Base-by-base conservation (phyloP, 179 eudicot species). In the Amaranthus tricolor region DNA sequence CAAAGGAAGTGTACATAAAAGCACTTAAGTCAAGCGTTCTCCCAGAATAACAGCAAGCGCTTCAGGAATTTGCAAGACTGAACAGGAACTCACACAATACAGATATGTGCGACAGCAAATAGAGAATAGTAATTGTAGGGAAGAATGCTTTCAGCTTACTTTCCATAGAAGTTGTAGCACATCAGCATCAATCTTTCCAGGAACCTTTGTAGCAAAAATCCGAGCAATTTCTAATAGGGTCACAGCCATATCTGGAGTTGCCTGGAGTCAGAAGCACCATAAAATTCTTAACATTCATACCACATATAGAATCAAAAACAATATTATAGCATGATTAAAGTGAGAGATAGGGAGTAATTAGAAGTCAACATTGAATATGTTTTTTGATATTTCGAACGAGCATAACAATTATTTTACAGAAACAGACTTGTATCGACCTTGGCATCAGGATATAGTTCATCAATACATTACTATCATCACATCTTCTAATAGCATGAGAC, bases 231-330 rank as follows among this genome's bases (percentile, higher is more conserved):
- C 96, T 56, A 96, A 97, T 78, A 93, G 89, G 73, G 99, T 96
- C 56, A 96, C 99, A 16, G 99, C 99, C 99, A 96, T 91, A 79
- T 89, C 99, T 78, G 99, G 99, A 75, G 96, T 91, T 72, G 99
- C 99, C 99, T 96, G 81, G 67, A 75, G 60, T 57, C 49, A 60
- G 15, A 71, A 43, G 69, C 71, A 80, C 68, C 60, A 66, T 10
- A 16, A 24, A 31, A 71, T 53, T 31, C 13, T 54, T 59, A 59
- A 59, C 16, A 62, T 7, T 55, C 49, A 62, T 31, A 24, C 17
- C 66, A 31, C 40, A 31, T 59, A 75, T 40, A 6, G 62, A 14
- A 40, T 17, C 40, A 45, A 63, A 17, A 53, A 51, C 4, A 52
- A 72, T 40, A 9, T 56, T 48, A 24, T 52, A 62, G 47, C 24